Percentiles rank a stretch among this genome's conserved stretches.
Conservation (phyloP, 208 protist genomes). For the Trypanosoma mega region DNA sequence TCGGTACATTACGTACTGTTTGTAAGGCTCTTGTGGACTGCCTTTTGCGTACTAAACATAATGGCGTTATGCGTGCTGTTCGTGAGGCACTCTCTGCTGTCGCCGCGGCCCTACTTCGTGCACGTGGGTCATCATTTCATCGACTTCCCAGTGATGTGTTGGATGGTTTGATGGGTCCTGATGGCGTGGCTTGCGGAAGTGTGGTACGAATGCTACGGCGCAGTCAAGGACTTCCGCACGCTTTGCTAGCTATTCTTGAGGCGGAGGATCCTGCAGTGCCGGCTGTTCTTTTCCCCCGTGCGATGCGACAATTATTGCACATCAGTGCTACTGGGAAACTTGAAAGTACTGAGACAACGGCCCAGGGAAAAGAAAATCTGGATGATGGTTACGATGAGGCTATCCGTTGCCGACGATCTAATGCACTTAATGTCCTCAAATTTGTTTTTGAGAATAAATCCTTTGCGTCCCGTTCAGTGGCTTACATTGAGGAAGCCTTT, state of each 20-base stretch:
- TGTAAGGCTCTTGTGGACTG: constrained; percentile 67
- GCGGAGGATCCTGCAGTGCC: constrained; percentile 75
- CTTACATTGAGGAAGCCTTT: constrained; percentile 80
- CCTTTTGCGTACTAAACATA: constrained; percentile 88
- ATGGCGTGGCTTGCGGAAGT: constrained; percentile 75
- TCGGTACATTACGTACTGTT: constrained; percentile 33
- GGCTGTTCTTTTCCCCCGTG: constrained; percentile 57
- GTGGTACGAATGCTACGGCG: constrained; percentile 82
- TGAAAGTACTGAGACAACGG: constrained; percentile 33
- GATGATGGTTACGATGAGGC: constrained; percentile 21
- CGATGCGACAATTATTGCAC: constrained; percentile 61
- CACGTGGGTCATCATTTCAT: constrained; percentile 42
- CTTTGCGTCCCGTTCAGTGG: constrained; percentile 60
- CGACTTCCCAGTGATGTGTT: constrained; percentile 64
- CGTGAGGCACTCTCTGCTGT: constrained; percentile 62
- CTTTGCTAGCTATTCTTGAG: constrained; percentile 78
- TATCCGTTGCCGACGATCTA: constrained; percentile 69
- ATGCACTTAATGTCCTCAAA: constrained; percentile 92
- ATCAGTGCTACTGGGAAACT: too few relatives aligned
- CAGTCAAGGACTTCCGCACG: constrained; percentile 88
- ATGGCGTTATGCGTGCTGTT: constrained; percentile 86
- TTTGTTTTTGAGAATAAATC: constrained; percentile 90
- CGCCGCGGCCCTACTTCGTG: constrained; percentile 59
- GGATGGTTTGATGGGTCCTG: constrained; percentile 62
- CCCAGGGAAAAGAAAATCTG: background rate